Evolutionary conservation across 2,329 filamentous ascomycete genomes (phyloP).

Genomic region (Fonsecaea nubica): DNA sequence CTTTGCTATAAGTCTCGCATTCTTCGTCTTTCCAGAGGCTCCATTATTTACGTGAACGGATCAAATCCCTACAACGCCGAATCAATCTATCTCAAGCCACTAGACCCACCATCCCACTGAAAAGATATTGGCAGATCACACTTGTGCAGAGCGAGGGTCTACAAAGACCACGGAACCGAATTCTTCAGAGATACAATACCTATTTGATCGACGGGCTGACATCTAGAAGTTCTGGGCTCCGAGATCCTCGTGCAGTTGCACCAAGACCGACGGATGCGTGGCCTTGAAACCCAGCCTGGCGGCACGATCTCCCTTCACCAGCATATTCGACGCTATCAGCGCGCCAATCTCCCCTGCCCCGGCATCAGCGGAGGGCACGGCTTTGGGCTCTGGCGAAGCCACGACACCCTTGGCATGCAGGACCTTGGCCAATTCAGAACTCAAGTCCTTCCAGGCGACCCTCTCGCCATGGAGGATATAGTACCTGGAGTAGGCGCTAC

Average conservation of each 20-base stretch:
- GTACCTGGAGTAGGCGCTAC: constrained; percentile 28
- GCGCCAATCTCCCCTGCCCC: constrained; percentile 20
- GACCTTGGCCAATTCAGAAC: constrained; percentile 17
- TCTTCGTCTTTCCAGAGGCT: neutral
- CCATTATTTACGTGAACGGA: neutral
- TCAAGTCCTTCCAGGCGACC: constrained; percentile 29
- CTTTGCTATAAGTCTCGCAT: neutral
- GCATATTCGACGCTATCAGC: constrained; percentile 27
- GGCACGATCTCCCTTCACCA: constrained; percentile 29
- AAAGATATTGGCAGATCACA: no score
- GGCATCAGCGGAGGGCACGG: constrained; percentile 21
- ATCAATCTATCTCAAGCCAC: neutral
- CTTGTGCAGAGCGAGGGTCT: no score
- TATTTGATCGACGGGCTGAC: neutral
- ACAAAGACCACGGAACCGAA: neutral
- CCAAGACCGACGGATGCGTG: constrained; percentile 25
- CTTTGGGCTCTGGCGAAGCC: constrained; percentile 24
- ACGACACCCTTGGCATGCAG: constrained; percentile 28
- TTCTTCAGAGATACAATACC: neutral
- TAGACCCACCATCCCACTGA: no score
- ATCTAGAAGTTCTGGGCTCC: constrained; percentile 17
- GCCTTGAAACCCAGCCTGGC: constrained; percentile 29
- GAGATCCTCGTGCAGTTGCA: constrained; percentile 22
- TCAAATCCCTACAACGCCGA: constrained; percentile 15
- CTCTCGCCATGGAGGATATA: constrained; percentile 33